Percentiles rank a stretch among this genome's conserved stretches.
Evolutionary conservation across 2,329 filamentous ascomycete genomes (phyloP).

Genomic region (Calonectria pseudoturangicola): DNA sequence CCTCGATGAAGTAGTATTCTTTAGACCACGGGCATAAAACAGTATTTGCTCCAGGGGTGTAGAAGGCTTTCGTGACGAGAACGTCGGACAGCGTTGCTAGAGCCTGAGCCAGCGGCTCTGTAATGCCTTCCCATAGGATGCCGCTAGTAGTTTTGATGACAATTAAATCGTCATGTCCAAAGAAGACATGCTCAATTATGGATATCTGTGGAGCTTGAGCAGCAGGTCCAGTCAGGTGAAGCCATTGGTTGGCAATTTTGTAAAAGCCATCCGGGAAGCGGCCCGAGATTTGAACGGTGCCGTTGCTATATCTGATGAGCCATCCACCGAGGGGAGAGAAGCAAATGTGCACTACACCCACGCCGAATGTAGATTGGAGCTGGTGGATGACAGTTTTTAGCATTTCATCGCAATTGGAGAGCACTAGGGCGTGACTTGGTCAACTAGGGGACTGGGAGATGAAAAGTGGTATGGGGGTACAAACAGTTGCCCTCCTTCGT

Average conservation of each 20-base stretch:
- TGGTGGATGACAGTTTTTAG: constrained; percentile 19
- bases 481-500: constrained; percentile 36
- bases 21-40: constrained; percentile 38
- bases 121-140: constrained; percentile 28
- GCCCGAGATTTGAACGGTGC: constrained; percentile 30
- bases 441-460: not conserved
- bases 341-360: constrained; percentile 11
- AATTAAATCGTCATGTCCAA: constrained; percentile 21
- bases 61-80: not conserved
- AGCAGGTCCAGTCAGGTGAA: constrained; percentile 11
- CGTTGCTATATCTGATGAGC: constrained; percentile 37
- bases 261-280: constrained; percentile 36
- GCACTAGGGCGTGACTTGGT: constrained; percentile 30
- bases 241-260: constrained; percentile 1
- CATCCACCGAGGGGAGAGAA: constrained; percentile 41
- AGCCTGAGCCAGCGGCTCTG: not conserved
- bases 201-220: constrained; percentile 22
- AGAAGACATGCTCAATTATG: constrained; percentile 22
- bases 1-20: constrained; percentile 33
- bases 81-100: constrained; percentile 9
- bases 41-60: constrained; percentile 7
- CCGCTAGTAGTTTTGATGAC: constrained; percentile 18
- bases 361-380: not conserved
- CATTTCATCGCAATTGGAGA: constrained; percentile 33
- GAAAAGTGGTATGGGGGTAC: not conserved